Base-by-base conservation (phyloP, 225 moss, liverwort and hornwort genomes). In the Lunularia cruciata region DNA sequence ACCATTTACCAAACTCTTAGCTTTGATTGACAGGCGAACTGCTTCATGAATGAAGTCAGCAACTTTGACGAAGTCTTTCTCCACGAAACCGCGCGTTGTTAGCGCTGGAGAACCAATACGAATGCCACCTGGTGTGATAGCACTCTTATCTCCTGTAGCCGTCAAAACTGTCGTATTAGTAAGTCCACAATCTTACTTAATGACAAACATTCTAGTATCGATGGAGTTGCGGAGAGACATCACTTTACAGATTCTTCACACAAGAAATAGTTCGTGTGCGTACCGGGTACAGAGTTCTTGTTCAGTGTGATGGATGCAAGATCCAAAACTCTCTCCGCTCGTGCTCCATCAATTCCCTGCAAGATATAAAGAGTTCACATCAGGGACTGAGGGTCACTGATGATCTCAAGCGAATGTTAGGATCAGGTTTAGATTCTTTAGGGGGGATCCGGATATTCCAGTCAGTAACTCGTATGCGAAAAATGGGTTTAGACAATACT, bases 201-300 rank as follows among this genome's bases (percentile, higher is more conserved):
- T n/a, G n/a, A n/a, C n/a, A n/a, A n/a, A n/a, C n/a, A n/a, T n/a
- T n/a, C n/a, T n/a, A n/a, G n/a, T n/a, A n/a, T n/a, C n/a, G n/a
- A n/a, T n/a, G n/a, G n/a, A n/a, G n/a, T n/a, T n/a, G n/a, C n/a
- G n/a, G n/a, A n/a, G n/a, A n/a, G n/a, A n/a, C n/a, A n/a, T n/a
- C n/a, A n/a, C n/a, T n/a, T n/a, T n/a, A n/a, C n/a, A n/a, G n/a
- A n/a, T n/a, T n/a, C n/a, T n/a, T n/a, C n/a, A n/a, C n/a, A n/a
- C n/a, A n/a, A n/a, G n/a, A n/a, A n/a, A n/a, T n/a, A n/a, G n/a
- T n/a, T n/a, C n/a, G n/a, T n/a, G 13, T 6, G 52, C 71, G 68
- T 54, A 90, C 88, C 92, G 60, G 90, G 89, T 35, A 94, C 87
- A 75, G 94, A 91, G 35, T 94, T 94, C 51, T 94, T 94, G 72